phyloP scores from a whole-genome alignment of 768 basidiomycete species.

The Omphalotus guepiniiformis region DNA sequence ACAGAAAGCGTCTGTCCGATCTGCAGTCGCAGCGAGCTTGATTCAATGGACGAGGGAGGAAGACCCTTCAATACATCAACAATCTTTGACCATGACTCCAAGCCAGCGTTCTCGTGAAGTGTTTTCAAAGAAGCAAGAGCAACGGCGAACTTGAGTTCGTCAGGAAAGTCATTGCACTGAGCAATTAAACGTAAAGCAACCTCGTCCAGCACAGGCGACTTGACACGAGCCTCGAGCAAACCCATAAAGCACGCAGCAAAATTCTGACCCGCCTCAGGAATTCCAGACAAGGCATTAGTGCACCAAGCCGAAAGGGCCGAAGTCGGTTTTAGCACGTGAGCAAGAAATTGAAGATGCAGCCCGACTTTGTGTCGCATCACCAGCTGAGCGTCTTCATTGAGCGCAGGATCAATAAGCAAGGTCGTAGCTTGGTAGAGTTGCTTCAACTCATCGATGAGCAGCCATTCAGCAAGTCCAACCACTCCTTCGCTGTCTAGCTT shows the following conservation, averaged over 20 bases:
- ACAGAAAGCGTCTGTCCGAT: constrained; percentile 32
- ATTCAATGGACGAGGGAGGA: constrained; percentile 7
- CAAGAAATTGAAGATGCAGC: constrained; percentile 45
- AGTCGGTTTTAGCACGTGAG: constrained; percentile 37
- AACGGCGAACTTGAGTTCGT: constrained; percentile 29
- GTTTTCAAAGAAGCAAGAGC: constrained; percentile 28
- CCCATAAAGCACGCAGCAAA: constrained; percentile 39
- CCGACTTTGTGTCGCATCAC: constrained; percentile 47
- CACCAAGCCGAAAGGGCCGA: constrained; percentile 41
- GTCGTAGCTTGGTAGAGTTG: constrained; percentile 38
- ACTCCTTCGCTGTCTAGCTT: constrained; percentile 48
- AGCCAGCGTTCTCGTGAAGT: constrained; percentile 10
- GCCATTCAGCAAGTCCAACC: constrained; percentile 64
- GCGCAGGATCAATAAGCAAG: constrained; percentile 24
- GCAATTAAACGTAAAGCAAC: constrained; percentile 30
- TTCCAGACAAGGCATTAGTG: constrained; percentile 34
- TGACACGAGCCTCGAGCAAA: constrained; percentile 45
- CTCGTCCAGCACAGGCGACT: constrained; percentile 39
- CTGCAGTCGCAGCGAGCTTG: constrained; percentile 20
- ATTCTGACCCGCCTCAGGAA: constrained; percentile 36
- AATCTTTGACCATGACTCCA: not conserved
- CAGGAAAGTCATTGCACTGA: constrained; percentile 16
- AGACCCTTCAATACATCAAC: constrained; percentile 12
- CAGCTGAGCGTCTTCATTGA: constrained; percentile 29
- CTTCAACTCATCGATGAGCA: constrained; percentile 61